These are phyloP conservation scores for Hibiscus trionum DNA, from an alignment of 345 rosid genomes.

Conservation along the genomic window DNA sequence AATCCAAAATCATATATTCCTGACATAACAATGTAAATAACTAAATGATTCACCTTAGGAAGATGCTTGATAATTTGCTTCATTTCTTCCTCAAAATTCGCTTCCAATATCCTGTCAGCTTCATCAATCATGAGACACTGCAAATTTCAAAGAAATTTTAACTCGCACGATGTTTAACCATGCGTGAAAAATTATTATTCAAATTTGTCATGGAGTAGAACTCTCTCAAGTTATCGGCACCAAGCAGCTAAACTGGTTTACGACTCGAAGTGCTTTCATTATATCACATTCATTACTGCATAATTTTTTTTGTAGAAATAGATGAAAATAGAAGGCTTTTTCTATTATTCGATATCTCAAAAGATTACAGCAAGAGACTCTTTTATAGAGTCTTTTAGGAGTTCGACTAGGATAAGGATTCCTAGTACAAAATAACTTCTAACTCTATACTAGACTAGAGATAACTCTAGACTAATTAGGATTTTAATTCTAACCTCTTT, in stretches of 20 bases:
- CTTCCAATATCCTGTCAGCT: constrained; percentile 95
- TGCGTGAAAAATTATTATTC: background rate
- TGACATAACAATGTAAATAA: too few species aligned
- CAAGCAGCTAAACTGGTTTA: background rate
- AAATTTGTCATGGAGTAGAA: background rate
- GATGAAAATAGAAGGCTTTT: too few species aligned
- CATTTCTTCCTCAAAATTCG: constrained; percentile 97
- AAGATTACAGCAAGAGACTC: too few species aligned
- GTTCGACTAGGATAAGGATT: too few species aligned
- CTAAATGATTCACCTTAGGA: constrained; percentile 57
- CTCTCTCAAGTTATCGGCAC: background rate
- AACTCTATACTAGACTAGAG: too few species aligned
- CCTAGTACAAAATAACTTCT: too few species aligned
- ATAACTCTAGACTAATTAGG: too few species aligned
- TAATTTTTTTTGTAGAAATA: too few species aligned
- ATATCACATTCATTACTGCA: background rate
- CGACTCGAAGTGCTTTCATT: background rate
- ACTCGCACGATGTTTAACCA: background rate
- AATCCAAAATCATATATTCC: too few species aligned
- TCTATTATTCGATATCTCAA: too few species aligned
- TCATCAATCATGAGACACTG: constrained; percentile 92
- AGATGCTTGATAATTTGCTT: constrained; percentile 75
- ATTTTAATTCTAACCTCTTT: too few species aligned
- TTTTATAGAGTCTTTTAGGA: too few species aligned
- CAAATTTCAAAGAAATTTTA: constrained; percentile 12